Conservation (phyloP, 1,284 basidiomycete genomes). For the Trametes polyzona region DNA sequence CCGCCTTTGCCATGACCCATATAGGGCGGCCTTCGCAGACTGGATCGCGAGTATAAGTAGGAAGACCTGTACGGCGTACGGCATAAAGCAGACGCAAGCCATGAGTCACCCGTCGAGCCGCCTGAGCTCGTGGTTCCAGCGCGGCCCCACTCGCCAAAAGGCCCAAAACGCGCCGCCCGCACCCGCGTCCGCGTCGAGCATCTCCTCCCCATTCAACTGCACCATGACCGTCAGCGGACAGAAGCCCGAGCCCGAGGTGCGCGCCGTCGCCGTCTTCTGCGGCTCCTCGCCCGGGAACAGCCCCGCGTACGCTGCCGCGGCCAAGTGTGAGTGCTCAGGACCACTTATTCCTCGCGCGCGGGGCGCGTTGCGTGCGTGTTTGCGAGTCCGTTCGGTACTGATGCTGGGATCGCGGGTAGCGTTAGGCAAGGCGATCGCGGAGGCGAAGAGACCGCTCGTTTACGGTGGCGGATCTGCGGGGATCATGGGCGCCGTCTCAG, state of each 20-base stretch:
- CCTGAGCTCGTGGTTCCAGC: constrained; percentile 20
- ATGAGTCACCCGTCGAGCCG: constrained; percentile 2
- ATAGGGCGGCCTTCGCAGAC: neutral
- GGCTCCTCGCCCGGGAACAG: constrained; percentile 72
- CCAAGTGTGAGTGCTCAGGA: constrained; percentile 63
- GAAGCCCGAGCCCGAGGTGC: constrained; percentile 1
- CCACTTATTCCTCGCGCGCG: too few species aligned
- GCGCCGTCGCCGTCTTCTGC: constrained; percentile 77
- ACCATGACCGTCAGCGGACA: constrained; percentile 5
- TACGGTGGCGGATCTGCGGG: constrained; percentile 88
- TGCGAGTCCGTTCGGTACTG: constrained; percentile 3
- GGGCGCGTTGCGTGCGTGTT: neutral
- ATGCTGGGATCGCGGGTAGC: constrained; percentile 43
- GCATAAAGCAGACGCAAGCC: too few species aligned
- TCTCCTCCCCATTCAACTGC: constrained; percentile 16
- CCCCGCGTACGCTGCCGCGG: constrained; percentile 68
- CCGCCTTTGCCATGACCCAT: neutral
- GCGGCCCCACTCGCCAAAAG: constrained; percentile 9
- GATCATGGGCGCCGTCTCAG: constrained; percentile 87
- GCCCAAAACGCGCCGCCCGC: neutral
- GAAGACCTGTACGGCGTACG: neutral
- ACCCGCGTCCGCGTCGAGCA: neutral
- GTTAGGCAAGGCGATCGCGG: constrained; percentile 75
- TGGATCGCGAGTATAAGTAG: neutral
- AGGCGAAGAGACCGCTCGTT: constrained; percentile 67